Conservation (phyloP, 2,329 filamentous ascomycete species). For the Cladophialophora bantiana region DNA sequence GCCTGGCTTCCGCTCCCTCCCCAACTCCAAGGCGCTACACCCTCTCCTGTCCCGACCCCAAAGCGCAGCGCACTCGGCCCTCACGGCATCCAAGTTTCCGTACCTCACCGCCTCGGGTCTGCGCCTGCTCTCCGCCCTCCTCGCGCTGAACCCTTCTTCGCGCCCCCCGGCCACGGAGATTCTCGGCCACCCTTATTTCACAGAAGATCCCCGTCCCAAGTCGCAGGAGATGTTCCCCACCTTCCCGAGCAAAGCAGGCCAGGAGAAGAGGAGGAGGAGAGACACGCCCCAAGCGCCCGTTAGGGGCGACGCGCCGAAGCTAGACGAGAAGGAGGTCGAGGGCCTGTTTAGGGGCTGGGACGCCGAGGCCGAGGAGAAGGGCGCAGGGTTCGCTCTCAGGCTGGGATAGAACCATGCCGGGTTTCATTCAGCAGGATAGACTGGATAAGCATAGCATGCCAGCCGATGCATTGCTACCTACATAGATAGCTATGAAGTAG, state of each 20-base stretch:
- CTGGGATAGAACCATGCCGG: slow-evolving; percentile 54
- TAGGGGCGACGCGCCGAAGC: slow-evolving; percentile 70
- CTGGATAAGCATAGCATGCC: no score
- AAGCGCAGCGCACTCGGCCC: slow-evolving; percentile 41
- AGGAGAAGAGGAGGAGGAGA: slow-evolving; percentile 77
- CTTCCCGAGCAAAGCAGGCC: slow-evolving; percentile 92
- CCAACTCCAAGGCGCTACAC: slow-evolving; percentile 81
- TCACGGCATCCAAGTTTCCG: slow-evolving; percentile 71
- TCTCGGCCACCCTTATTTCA: slow-evolving; percentile 82
- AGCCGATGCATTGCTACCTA: neutral
- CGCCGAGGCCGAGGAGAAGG: slow-evolving; percentile 33
- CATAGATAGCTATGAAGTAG: neutral
- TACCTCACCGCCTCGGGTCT: slow-evolving; percentile 78
- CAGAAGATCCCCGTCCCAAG: slow-evolving; percentile 88
- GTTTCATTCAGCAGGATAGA: neutral
- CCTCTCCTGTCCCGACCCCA: slow-evolving; percentile 50
- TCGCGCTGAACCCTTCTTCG: slow-evolving; percentile 75
- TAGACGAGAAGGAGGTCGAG: slow-evolving; percentile 67
- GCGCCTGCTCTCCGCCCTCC: slow-evolving; percentile 70
- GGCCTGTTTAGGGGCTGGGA: slow-evolving; percentile 65
- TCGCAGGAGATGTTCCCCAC: slow-evolving; percentile 93
- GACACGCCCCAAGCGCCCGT: slow-evolving; percentile 84
- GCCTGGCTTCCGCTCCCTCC: slow-evolving; percentile 85
- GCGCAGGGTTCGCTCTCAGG: slow-evolving; percentile 69
- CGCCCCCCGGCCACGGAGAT: slow-evolving; percentile 77